A percentile compares a stretch with the other conserved stretches of the same genome.
Conservation (phyloP, 305 asterid species). For the Fraxinus latifolia region DNA sequence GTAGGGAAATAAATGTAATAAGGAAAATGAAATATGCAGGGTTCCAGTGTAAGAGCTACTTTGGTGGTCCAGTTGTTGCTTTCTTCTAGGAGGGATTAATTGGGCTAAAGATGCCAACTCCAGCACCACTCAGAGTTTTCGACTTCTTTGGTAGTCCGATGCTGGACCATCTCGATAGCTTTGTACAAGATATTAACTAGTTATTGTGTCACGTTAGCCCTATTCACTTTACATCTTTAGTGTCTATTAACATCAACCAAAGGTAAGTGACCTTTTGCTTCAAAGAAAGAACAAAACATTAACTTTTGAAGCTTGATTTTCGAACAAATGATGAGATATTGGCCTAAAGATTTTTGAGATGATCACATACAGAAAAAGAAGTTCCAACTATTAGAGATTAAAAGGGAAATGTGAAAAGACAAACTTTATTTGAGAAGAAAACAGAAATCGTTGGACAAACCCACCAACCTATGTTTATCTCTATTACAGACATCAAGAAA, state of each 20-base stretch:
- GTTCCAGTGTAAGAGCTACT: constrained; percentile 16
- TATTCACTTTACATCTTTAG: background rate
- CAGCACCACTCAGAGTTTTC: background rate
- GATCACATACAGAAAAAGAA: constrained; percentile 8
- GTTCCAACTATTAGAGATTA: background rate
- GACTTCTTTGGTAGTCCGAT: background rate
- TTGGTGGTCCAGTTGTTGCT: constrained; percentile 31
- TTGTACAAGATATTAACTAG: background rate
- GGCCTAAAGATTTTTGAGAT: constrained; percentile 21
- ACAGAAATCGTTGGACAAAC: background rate
- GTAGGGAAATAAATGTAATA: constrained; percentile 22
- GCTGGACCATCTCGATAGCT: background rate
- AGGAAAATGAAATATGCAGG: constrained; percentile 17
- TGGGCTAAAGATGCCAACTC: background rate
- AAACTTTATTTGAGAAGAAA: background rate
- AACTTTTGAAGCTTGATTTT: background rate
- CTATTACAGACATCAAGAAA: background rate
- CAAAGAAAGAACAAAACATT: background rate
- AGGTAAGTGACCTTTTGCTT: background rate
- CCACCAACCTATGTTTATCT: background rate
- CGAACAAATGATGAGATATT: constrained; percentile 16
- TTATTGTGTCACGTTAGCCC: background rate
- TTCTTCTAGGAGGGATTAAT: background rate
- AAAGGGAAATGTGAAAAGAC: background rate
- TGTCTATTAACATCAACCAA: background rate